Base-by-base conservation (phyloP, 2,329 filamentous ascomycete species). In the Bipolaris gigantea region DNA sequence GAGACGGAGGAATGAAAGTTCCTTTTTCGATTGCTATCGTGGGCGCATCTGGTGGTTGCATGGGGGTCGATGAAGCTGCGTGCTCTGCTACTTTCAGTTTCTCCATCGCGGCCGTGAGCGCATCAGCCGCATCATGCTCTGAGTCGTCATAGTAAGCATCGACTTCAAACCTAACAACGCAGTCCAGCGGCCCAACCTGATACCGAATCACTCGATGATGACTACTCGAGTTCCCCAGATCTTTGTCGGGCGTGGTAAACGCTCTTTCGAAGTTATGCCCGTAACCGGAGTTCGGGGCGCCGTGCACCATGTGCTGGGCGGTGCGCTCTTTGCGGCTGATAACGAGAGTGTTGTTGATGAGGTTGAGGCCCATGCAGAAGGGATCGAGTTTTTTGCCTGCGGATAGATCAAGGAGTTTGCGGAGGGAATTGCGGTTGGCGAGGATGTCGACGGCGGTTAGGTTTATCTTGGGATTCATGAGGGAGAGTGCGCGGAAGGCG, bases 301-400 rank as follows among this genome's bases (percentile, higher is more conserved):
- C 58, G 19, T 59, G 44, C 13, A 63, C 55, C 47, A 63, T 60
- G 34, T 48, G 27, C 55, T 49, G 13, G 23, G 61, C 50, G 13
- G 50, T 60, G 34, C 48, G 44, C 34, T 70, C 70, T 40, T 65
- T 67, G 5, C 71, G 64, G 27, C 56, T 67, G 13, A 76, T 62
- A 39, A 76, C 65, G 2, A 75, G 62, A 10, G 73, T 75, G 7
- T 67, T 57, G 7, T 65, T 56, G 6, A 75, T 56, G 33, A 75
- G 55, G 35, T 72, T 55, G 6, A 73, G 56, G 38, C 71, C 69
- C 43, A 75, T 67, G 21, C 65, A 61, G 48, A 72, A 75, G n/a
- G 51, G 54, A 19, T 71, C 57, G 7, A 42, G 50, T 2, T 45
- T 47, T 13, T 64, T 62, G 8, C 63, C 65, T 9, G 51, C 57